phyloP scores from a whole-genome alignment of 305 asterid species.

The Fraxinus paxiana region DNA sequence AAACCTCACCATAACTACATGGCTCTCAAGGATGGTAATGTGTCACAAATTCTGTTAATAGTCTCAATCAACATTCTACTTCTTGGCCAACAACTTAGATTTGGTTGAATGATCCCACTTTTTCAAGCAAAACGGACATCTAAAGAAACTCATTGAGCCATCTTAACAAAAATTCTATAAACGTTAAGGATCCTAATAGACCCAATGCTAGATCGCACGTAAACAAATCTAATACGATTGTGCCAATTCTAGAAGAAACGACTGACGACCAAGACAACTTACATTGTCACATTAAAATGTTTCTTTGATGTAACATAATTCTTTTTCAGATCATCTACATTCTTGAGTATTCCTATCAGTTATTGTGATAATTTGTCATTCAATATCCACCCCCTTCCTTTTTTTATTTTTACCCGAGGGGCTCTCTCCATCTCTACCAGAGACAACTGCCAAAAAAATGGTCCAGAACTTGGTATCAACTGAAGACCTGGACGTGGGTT shows the following conservation, averaged over 20 bases:
- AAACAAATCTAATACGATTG: neutral
- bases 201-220: neutral
- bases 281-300: neutral
- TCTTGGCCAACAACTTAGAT: neutral
- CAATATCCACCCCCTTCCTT: neutral
- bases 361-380: neutral
- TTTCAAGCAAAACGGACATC: neutral
- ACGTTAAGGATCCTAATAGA: neutral
- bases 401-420: neutral
- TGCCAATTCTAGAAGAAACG: neutral
- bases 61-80: neutral
- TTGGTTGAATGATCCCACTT: neutral
- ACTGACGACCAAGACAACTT: neutral
- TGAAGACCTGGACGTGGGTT: slow-evolving; percentile 23
- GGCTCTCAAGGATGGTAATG: no score
- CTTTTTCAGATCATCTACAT: neutral
- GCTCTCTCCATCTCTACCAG: slow-evolving; percentile 8
- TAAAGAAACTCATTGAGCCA: no score
- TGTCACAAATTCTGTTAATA: no score
- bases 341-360: neutral
- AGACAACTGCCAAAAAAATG: slow-evolving; percentile 21
- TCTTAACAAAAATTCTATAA: no score
- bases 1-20: no score
- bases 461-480: slow-evolving; percentile 1
- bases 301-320: neutral